Conservation (phyloP, 2,329 filamentous ascomycete genomes). For the Colletotrichum lentis region DNA sequence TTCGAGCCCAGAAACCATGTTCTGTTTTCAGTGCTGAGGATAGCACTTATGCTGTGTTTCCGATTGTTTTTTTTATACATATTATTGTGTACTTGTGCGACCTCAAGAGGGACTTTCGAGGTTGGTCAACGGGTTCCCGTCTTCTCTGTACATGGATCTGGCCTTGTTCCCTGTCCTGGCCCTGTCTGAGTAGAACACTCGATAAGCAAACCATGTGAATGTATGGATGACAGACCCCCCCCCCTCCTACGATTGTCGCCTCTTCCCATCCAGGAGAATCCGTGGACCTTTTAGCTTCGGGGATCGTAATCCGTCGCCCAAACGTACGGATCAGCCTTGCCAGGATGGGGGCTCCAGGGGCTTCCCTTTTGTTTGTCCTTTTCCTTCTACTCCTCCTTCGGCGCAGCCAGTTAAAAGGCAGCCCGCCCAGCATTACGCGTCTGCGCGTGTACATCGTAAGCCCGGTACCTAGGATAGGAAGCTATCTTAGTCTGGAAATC, state of each 20-base stretch:
- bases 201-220: neutral
- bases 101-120: no score
- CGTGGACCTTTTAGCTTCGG: no score
- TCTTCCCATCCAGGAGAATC: neutral
- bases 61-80: no score
- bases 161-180: neutral
- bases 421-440: neutral
- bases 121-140: neutral
- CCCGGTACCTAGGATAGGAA: conserved; percentile 19
- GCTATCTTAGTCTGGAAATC: conserved; percentile 29
- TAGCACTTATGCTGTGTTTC: no score
- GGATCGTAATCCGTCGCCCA: neutral
- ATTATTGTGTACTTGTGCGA: no score
- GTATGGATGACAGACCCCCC: no score
- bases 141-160: neutral
- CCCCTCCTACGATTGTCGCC: neutral
- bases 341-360: neutral
- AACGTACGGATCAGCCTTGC: conserved; percentile 1
- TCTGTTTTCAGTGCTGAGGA: no score
- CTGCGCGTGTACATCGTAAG: no score
- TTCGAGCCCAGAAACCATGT: no score
- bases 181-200: neutral
- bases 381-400: neutral
- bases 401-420: neutral
- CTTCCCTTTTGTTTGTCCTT: neutral